These are phyloP conservation scores for Juncus inflexus DNA, from an alignment of 176 grass and related monocot genomes.

Conservation along the genomic window DNA sequence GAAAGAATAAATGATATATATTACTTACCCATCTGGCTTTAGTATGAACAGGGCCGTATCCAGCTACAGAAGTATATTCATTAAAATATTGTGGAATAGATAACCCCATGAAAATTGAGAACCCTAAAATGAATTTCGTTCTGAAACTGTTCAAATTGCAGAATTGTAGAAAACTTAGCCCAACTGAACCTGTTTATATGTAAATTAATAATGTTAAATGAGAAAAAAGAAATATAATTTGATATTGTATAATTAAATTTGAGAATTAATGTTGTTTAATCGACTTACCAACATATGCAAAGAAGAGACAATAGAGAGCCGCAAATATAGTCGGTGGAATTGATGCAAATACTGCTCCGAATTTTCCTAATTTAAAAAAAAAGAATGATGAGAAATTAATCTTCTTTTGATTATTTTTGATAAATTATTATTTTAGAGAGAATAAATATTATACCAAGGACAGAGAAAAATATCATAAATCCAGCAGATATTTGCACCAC, in stretches of 20 bases:
- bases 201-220: not conserved
- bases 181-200: slow-evolving; percentile 48
- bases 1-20: not conserved
- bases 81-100: slow-evolving; percentile 97
- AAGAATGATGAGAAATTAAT: slow-evolving; percentile 17
- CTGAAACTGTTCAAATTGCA: slow-evolving; percentile 92
- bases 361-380: slow-evolving; percentile 57
- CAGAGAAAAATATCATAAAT: slow-evolving; percentile 96
- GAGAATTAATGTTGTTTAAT: not conserved
- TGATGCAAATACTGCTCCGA: slow-evolving; percentile 84
- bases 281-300: slow-evolving; percentile 79
- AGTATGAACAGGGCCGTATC: slow-evolving; percentile 86
- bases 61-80: slow-evolving; percentile 63
- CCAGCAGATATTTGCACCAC: slow-evolving; percentile 97
- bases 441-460: slow-evolving; percentile 56
- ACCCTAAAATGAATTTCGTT: slow-evolving; percentile 91
- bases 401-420: not conserved
- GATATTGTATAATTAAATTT: not conserved
- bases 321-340: slow-evolving; percentile 88
- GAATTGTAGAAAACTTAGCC: slow-evolving; percentile 79
- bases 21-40: slow-evolving; percentile 72
- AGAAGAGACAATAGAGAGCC: slow-evolving; percentile 81
- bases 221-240: not conserved
- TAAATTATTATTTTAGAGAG: not conserved
- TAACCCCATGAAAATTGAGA: slow-evolving; percentile 83